Evolutionary conservation across 495 filamentous ascomycete species (phyloP), one percentile per base, ranked within the genome.

Genomic region (Parathielavia hyrcaniae): DNA sequence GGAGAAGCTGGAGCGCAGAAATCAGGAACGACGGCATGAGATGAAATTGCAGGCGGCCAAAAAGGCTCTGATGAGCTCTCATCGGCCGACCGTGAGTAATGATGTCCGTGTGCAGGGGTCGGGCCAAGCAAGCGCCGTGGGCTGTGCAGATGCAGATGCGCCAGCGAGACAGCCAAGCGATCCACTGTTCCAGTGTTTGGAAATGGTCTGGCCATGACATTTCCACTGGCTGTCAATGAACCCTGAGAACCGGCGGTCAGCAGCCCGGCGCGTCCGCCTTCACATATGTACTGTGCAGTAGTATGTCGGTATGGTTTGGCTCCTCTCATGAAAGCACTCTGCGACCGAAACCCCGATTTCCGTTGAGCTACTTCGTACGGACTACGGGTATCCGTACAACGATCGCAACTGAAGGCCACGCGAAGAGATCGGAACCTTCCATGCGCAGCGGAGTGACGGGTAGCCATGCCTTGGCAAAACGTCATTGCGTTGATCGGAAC

Each of bases 1-100:
- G 49, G 48, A n/a, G 47, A 35, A 47, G 32, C 12, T 22, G 13
- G 22, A 34, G 26, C 30, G 10, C 9, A 52, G 22, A 50, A 59
- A 58, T 58, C 19, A 30, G 16, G 56, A 53, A 32, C 56, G 20
- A 19, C 56, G 32, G 43, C 39, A 17, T 35, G 50, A 51, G 47
- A 47, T 51, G 49, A 58, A 14, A 1, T 39, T 40, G 47, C 49
- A 34, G 36, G 26, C 35, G 44, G 40, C n/a, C 40, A 40, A 40
- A 47, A 20, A 20, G 43, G 50, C 34, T 16, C 30, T 35, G n/a
- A n/a, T 30, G 13, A 20, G 11, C 1, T 40, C 23, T 13, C 46
- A 36, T 14, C 16, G 38, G 47, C 40, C 41, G n/a, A n/a, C n/a
- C n/a, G n/a, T n/a, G n/a, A n/a, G n/a, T n/a, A n/a, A 59, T 52